phyloP scores from a whole-genome alignment of 2,329 filamentous ascomycete species.

The Penicillium sp. region DNA sequence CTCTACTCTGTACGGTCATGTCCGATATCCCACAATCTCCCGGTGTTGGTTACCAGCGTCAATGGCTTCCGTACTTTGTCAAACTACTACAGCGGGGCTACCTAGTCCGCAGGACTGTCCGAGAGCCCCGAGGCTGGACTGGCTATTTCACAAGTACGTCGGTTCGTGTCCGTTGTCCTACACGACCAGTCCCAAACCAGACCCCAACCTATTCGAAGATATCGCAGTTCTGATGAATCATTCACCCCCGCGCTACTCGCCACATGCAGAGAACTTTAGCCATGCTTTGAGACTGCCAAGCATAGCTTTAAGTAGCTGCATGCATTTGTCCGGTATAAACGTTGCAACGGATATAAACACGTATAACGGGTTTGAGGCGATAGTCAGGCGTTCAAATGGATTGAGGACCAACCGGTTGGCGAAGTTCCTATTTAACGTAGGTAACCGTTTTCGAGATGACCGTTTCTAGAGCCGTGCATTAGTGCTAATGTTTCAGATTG shows the following conservation, averaged over 20 bases:
- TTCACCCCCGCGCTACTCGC: conserved; percentile 1
- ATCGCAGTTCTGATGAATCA: neutral
- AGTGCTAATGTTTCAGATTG: conserved; percentile 10
- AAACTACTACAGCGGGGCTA: conserved; percentile 5
- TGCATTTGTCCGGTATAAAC: neutral
- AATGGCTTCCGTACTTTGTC: neutral
- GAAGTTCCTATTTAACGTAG: neutral
- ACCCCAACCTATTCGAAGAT: neutral
- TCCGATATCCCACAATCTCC: neutral
- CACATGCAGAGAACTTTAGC: neutral
- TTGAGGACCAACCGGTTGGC: neutral
- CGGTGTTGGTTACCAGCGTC: neutral
- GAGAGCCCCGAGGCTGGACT: neutral
- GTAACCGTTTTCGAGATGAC: neutral
- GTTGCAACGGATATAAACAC: neutral
- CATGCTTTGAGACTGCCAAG: neutral
- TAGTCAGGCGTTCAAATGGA: neutral
- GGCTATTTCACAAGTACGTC: conserved; percentile 3
- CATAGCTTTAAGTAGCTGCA: neutral
- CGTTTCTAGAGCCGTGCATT: conserved; percentile 11
- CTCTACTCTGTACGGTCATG: neutral
- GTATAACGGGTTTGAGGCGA: neutral
- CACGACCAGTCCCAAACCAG: neutral
- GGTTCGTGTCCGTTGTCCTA: neutral
- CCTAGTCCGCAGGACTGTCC: neutral